phyloP scores from a whole-genome alignment of 768 basidiomycete genomes.

The Mycena polygramma region DNA sequence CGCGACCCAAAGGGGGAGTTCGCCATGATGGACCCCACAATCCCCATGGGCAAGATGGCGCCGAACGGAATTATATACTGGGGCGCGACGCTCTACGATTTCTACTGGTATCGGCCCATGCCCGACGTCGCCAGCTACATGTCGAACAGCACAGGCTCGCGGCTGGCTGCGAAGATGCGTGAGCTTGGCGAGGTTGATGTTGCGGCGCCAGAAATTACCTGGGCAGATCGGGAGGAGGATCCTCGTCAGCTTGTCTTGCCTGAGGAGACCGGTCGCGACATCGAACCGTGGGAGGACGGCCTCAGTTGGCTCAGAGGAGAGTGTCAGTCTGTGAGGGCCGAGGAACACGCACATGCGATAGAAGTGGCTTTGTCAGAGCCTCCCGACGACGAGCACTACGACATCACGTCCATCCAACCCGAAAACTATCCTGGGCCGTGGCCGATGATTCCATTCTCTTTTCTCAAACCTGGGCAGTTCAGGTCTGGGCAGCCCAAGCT shows the following conservation, averaged over 20 bases:
- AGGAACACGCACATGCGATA: not conserved
- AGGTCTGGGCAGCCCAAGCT: constrained; percentile 39
- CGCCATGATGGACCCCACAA: constrained; percentile 32
- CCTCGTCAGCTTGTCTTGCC: constrained; percentile 46
- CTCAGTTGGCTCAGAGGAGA: not conserved
- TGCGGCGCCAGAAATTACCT: constrained; percentile 49
- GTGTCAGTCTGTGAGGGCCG: constrained; percentile 30
- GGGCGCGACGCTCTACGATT: constrained; percentile 59
- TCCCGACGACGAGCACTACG: constrained; percentile 15
- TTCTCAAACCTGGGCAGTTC: not conserved
- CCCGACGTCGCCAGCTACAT: constrained; percentile 34
- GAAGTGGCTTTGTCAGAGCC: constrained; percentile 9
- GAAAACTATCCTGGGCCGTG: constrained; percentile 55
- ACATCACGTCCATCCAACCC: constrained; percentile 45
- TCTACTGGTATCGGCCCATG: constrained; percentile 48
- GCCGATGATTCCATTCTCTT: constrained; percentile 55
- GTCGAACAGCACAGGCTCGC: constrained; percentile 51
- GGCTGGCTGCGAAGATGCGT: constrained; percentile 52
- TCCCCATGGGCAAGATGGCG: constrained; percentile 46
- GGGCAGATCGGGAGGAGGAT: constrained; percentile 52
- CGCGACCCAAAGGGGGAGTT: constrained; percentile 46
- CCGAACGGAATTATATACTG: constrained; percentile 51
- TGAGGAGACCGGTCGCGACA: constrained; percentile 40
- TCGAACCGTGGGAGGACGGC: constrained; percentile 32
- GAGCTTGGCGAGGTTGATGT: constrained; percentile 48